A percentile compares a stretch with the other conserved stretches of the same genome.
Conservation (phyloP, 225 moss, liverwort and hornwort genomes). For the Pseudisothecium myosuroides region DNA sequence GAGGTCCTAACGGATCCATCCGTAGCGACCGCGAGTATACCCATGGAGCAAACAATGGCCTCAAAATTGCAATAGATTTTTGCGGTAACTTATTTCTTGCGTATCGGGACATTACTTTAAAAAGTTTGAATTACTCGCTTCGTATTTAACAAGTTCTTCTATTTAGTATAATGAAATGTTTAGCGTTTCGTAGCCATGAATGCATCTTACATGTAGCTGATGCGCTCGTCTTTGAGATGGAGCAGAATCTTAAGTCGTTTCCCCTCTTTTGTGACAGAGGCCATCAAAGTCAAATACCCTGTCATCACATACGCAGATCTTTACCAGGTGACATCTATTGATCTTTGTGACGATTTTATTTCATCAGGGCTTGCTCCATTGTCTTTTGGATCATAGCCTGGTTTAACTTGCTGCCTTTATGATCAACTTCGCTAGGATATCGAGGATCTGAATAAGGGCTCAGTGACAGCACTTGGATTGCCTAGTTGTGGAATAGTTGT, state of each 20-base stretch:
- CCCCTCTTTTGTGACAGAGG: slow-evolving; percentile 39
- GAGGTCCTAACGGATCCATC: slow-evolving; percentile 95
- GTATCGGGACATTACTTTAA: background rate
- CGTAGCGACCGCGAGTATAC: slow-evolving; percentile 78
- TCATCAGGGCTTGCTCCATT: background rate
- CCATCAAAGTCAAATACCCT: slow-evolving; percentile 65
- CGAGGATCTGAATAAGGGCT: background rate
- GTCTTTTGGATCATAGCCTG: background rate
- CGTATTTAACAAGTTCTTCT: background rate
- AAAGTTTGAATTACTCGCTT: background rate
- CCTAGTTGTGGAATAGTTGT: background rate
- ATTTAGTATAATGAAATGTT: background rate
- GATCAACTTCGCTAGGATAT: background rate
- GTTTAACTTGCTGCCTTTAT: background rate
- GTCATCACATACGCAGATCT: slow-evolving; percentile 84
- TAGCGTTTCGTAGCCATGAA: background rate
- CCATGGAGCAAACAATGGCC: slow-evolving; percentile 82
- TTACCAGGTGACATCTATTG: slow-evolving; percentile 53
- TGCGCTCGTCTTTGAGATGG: background rate
- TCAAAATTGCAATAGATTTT: slow-evolving; percentile 88
- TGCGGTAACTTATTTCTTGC: slow-evolving; percentile 34
- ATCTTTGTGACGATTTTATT: background rate
- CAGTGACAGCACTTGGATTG: background rate
- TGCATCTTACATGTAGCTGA: background rate
- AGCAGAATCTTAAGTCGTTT: background rate